phyloP scores from a whole-genome alignment of 1,284 basidiomycete species.

The Microbotryomycetes sp. region DNA sequence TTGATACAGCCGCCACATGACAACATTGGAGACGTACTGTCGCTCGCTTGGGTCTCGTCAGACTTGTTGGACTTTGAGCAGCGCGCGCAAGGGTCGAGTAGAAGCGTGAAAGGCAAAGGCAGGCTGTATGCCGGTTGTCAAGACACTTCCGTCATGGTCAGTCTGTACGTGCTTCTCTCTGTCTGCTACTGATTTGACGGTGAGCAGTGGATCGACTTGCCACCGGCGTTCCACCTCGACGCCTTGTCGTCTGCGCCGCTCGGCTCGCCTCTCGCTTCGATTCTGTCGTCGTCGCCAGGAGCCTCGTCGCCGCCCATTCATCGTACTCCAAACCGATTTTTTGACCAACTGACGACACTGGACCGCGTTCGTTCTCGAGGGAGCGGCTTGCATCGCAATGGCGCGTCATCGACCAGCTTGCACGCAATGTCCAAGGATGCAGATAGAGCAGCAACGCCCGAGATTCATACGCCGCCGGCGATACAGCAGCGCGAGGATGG shows the following conservation, averaged over 20 bases:
- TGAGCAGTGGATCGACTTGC: conserved; percentile 30
- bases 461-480: too few relatives aligned
- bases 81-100: not conserved
- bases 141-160: conserved; percentile 31
- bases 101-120: conserved; percentile 16
- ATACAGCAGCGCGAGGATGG: not conserved
- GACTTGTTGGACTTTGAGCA: conserved; percentile 46
- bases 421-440: not conserved
- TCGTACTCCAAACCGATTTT: conserved; percentile 31
- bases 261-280: conserved; percentile 1
- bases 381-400: not conserved
- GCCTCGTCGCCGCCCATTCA: conserved; percentile 24
- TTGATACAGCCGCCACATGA: conserved; percentile 76
- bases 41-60: conserved; percentile 66
- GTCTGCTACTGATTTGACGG: not conserved
- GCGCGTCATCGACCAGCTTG: not conserved
- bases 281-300: conserved; percentile 1
- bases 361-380: conserved; percentile 11
- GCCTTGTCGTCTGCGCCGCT: conserved; percentile 1
- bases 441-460: not conserved
- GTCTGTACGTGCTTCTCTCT: not conserved
- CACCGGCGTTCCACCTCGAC: conserved; percentile 14
- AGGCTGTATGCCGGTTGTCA: conserved; percentile 29
- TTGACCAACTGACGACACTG: conserved; percentile 28
- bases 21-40: conserved; percentile 84